phyloP scores from a whole-genome alignment of 306 rosid species.

The Boehmeria nivea region DNA sequence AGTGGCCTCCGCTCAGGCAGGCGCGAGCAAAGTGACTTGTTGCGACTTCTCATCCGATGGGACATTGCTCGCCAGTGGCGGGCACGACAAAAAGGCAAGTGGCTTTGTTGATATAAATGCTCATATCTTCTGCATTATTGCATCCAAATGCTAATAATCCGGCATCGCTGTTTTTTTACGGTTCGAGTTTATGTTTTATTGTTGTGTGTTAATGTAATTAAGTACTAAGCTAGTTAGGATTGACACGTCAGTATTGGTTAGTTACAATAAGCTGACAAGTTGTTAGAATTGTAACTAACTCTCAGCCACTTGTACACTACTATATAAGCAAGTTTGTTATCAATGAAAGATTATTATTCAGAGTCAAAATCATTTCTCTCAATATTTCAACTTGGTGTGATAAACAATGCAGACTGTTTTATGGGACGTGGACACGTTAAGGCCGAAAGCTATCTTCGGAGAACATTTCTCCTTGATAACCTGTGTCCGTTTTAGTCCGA shows the following conservation, averaged over 20 bases:
- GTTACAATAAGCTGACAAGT: too few relatives aligned
- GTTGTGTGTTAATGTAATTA: too few relatives aligned
- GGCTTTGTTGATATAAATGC: conserved; percentile 1
- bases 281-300: too few relatives aligned
- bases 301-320: too few relatives aligned
- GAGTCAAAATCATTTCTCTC: too few relatives aligned
- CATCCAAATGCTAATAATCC: background rate
- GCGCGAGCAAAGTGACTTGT: conserved; percentile 69
- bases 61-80: conserved; percentile 90
- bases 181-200: too few relatives aligned
- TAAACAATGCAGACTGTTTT: conserved; percentile 67
- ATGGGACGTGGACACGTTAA: conserved; percentile 78
- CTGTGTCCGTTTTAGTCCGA: conserved; percentile 93
- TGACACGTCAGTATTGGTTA: too few relatives aligned
- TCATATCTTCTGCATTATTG: background rate
- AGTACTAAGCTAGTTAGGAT: too few relatives aligned
- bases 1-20: conserved; percentile 61
- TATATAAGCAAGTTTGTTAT: too few relatives aligned
- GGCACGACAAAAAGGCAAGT: conserved; percentile 95
- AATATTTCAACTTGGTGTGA: too few relatives aligned
- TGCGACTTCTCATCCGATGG: conserved; percentile 99
- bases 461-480: conserved; percentile 79
- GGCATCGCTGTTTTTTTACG: too few relatives aligned
- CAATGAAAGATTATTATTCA: too few relatives aligned
- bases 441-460: conserved; percentile 65